Base-by-base conservation (phyloP, 129 eudicot species). In the Tagetes erecta region DNA sequence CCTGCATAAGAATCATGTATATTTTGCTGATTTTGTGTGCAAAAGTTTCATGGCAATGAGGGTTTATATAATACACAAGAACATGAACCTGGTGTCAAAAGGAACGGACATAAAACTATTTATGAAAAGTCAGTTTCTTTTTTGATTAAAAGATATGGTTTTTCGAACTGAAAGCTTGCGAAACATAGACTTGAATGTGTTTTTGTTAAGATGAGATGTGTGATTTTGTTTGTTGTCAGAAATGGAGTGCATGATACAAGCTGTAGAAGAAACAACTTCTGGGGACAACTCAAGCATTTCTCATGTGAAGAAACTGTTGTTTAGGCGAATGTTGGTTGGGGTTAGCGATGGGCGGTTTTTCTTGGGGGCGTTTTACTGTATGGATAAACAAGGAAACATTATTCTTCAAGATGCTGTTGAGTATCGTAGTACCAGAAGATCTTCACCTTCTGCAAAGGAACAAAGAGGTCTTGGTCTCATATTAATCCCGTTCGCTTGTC, bases 341-440 rank as follows among this genome's bases (percentile, higher is more conserved):
- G 88, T 89, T 9, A 87, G 63, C 41, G 98, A 92, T 64, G 96
- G 95, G 8, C 81, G 95, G 51, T 89, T 89, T 85, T 92, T 92
- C 78, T 65, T 85, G 83, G 98, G 98, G 8, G 75, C 80, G 27
- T 92, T 92, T 79, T 88, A 87, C 75, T 92, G 96, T 73, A 74
- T 89, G 53, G 98, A 92, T 78, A 92, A 92, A 66, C 98, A 89
- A 83, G 98, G 98, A 51, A 92, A 89, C 87, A 87, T 89, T 5
- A 85, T 92, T 63, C 89, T 92, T 60, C 96, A 92, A 85, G 98
- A 92, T 83, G 88, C 92, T 1, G 78, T 92, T 4, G 98, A 92
- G 78, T 87, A 85, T 81, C 95, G 95, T 6, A 89, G 88, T 79
- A 84, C 92, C 11, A 84, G 95, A 76, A 80, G 83, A 56, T 67